These are phyloP conservation scores for Penicillium palitans DNA, from an alignment of 2,329 filamentous ascomycete species.

Conservation along the genomic window DNA sequence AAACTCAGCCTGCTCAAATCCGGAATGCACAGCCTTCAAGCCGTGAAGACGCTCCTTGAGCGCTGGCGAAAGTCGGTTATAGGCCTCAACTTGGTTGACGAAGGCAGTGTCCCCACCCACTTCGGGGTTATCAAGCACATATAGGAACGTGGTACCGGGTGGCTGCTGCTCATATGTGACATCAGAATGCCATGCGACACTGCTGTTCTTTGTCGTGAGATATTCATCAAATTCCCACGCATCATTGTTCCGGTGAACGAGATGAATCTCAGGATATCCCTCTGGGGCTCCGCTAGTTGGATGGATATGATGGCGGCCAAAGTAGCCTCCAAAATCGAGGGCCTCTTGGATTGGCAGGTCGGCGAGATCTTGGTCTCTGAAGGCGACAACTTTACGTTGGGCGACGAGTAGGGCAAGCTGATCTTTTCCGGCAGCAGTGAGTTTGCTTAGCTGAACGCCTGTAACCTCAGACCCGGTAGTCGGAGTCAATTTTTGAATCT, in stretches of 20 bases:
- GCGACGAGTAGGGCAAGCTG: slow-evolving; percentile 38
- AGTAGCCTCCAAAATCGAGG: slow-evolving; percentile 68
- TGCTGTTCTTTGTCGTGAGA: slow-evolving; percentile 68
- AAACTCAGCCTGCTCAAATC: slow-evolving; percentile 71
- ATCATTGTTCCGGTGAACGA: slow-evolving; percentile 69
- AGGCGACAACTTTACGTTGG: slow-evolving; percentile 36
- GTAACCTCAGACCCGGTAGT: slow-evolving; percentile 39
- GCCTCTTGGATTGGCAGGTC: slow-evolving; percentile 68
- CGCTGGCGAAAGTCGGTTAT: slow-evolving; percentile 71
- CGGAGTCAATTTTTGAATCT: slow-evolving; percentile 33
- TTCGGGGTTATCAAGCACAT: slow-evolving; percentile 74
- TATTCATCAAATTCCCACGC: slow-evolving; percentile 61
- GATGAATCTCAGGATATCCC: slow-evolving; percentile 69
- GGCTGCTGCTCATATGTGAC: slow-evolving; percentile 84
- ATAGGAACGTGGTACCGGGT: slow-evolving; percentile 85
- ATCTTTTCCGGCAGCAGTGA: slow-evolving; percentile 32
- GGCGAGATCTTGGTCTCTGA: slow-evolving; percentile 63
- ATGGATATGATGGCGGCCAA: slow-evolving; percentile 76
- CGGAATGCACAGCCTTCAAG: slow-evolving; percentile 75
- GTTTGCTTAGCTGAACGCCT: slow-evolving; percentile 34
- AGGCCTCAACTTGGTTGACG: slow-evolving; percentile 73
- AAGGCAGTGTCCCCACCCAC: slow-evolving; percentile 83
- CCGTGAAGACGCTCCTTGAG: slow-evolving; percentile 78
- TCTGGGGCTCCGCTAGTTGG: slow-evolving; percentile 71
- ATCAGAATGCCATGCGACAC: slow-evolving; percentile 82